These are phyloP conservation scores for Achlya hypogyna DNA, from an alignment of 352 stramenopile genomes.

Conservation along the genomic window DNA sequence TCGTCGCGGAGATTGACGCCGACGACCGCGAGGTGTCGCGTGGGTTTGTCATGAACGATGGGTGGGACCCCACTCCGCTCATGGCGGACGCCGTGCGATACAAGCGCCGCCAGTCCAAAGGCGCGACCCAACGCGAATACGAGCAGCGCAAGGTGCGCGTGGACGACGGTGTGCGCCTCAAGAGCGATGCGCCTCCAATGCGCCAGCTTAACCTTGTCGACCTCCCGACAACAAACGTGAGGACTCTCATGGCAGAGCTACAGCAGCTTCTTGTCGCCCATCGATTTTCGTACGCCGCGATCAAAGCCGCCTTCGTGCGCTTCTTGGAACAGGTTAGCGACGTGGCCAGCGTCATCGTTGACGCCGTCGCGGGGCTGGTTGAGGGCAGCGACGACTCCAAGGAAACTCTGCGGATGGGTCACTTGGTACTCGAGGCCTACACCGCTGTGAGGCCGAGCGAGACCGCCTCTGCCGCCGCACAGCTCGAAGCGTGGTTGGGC, in stretches of 20 bases:
- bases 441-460: neutral
- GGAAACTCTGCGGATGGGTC: conserved; percentile 37
- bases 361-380: conserved; percentile 17
- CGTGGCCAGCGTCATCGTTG: neutral
- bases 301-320: neutral
- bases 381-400: conserved; percentile 22
- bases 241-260: conserved; percentile 24
- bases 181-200: conserved; percentile 30
- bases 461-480: neutral
- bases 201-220: conserved; percentile 24
- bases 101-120: conserved; percentile 21
- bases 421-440: conserved; percentile 45
- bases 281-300: conserved; percentile 22
- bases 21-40: conserved; percentile 38
- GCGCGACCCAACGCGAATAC: conserved; percentile 35
- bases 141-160: conserved; percentile 33
- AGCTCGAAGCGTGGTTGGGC: neutral
- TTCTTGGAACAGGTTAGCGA: neutral
- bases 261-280: conserved; percentile 7
- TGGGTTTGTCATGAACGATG: conserved; percentile 47
- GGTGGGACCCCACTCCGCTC: conserved; percentile 27
- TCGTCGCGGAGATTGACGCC: conserved; percentile 38
- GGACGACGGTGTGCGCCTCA: conserved; percentile 38
- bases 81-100: conserved; percentile 21
- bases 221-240: conserved; percentile 21